Percentiles rank a stretch among this genome's conserved stretches.
These are phyloP conservation scores for Omphalotus guepiniiformis DNA, from an alignment of 768 basidiomycete species.

Conservation along the genomic window DNA sequence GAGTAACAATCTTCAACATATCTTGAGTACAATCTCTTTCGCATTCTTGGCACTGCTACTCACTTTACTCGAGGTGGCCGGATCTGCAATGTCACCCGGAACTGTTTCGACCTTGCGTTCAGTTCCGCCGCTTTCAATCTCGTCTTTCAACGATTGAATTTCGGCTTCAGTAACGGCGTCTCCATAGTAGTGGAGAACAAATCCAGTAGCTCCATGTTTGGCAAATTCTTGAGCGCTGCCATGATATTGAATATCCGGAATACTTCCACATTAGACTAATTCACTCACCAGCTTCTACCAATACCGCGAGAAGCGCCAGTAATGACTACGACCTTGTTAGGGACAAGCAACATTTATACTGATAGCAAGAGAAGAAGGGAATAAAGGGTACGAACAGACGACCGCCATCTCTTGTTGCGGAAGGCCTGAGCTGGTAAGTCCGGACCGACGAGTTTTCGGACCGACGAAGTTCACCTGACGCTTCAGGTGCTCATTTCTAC, in stretches of 20 bases:
- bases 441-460: too few relatives aligned
- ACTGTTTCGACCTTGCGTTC: slow-evolving; percentile 5
- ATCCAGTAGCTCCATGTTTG: slow-evolving; percentile 56
- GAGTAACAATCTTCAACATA: slow-evolving; percentile 49
- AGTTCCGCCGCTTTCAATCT: slow-evolving; percentile 35
- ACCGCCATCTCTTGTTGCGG: too few relatives aligned
- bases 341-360: slow-evolving; percentile 45
- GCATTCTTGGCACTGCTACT: slow-evolving; percentile 3
- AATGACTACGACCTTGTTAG: slow-evolving; percentile 60
- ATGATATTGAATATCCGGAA: slow-evolving; percentile 10
- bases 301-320: slow-evolving; percentile 76
- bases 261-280: not conserved
- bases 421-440: too few relatives aligned
- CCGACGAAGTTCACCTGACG: too few relatives aligned
- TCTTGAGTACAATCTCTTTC: not conserved
- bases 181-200: slow-evolving; percentile 68
- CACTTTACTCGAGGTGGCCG: slow-evolving; percentile 53
- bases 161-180: slow-evolving; percentile 51
- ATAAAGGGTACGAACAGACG: too few relatives aligned
- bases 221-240: slow-evolving; percentile 53
- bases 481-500: too few relatives aligned
- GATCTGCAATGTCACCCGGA: slow-evolving; percentile 54
- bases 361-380: too few relatives aligned
- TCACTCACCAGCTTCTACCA: slow-evolving; percentile 53
- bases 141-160: slow-evolving; percentile 37